Percentiles rank a stretch among this genome's conserved stretches.
phyloP scores from a whole-genome alignment of 192 early-diverging fungal genomes.

The Obelidium mucronatum region DNA sequence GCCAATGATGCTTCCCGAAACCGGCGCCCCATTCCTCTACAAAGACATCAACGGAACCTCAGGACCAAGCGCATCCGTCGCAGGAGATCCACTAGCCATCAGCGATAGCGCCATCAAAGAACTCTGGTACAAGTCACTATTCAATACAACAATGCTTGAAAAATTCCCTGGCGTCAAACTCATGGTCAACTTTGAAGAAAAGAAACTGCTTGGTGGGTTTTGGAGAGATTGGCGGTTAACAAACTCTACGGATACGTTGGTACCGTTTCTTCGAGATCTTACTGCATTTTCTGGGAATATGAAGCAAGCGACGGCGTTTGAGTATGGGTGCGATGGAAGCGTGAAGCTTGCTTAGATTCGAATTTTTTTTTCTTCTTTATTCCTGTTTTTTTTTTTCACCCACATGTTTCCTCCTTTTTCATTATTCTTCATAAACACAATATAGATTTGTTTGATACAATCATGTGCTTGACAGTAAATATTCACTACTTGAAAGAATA shows the following conservation, averaged over 20 bases:
- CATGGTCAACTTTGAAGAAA: slow-evolving; percentile 54
- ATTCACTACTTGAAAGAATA: too few relatives aligned
- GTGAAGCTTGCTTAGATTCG: not conserved
- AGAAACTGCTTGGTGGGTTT: slow-evolving; percentile 21
- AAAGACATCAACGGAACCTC: not conserved
- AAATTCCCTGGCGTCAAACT: not conserved
- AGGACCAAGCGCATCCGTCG: not conserved
- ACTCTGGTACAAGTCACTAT: not conserved
- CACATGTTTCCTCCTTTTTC: not conserved
- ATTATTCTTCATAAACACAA: not conserved
- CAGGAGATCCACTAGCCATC: slow-evolving; percentile 4
- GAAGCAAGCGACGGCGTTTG: not conserved
- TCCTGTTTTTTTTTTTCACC: not conserved
- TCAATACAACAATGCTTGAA: not conserved
- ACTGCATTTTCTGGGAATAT: not conserved
- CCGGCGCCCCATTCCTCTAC: slow-evolving; percentile 39
- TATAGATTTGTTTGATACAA: too few relatives aligned
- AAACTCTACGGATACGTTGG: not conserved
- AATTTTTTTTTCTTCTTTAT: not conserved
- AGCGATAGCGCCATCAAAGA: slow-evolving; percentile 39
- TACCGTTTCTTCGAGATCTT: not conserved
- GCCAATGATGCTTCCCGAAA: slow-evolving; percentile 54
- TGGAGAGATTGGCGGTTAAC: slow-evolving; percentile 1
- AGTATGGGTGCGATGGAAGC: not conserved
- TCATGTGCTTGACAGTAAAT: too few relatives aligned